Evolutionary conservation across 1,139 yeast species (phyloP).

Genomic region (Taiozyma onychis): DNA sequence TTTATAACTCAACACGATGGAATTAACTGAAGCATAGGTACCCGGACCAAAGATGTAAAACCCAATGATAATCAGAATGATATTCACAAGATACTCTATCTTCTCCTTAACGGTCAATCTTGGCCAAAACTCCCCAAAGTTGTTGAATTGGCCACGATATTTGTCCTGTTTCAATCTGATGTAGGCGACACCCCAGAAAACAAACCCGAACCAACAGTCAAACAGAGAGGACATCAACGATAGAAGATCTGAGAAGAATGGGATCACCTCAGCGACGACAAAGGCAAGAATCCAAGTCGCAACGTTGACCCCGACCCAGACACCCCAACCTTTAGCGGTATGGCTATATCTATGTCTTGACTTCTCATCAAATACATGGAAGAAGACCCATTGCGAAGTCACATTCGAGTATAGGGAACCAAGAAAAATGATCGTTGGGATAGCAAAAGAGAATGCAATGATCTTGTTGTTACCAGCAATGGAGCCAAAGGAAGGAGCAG

Average conservation of each 20-base stretch:
- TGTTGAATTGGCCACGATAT: conserved; percentile 23
- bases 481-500: conserved; percentile 58
- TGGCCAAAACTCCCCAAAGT: conserved; percentile 26
- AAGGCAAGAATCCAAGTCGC: conserved; percentile 49
- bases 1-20: conserved; percentile 44
- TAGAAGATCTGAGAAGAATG: conserved; percentile 53
- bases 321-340: conserved; percentile 46
- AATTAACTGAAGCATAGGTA: conserved; percentile 46
- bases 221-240: conserved; percentile 58
- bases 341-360: conserved; percentile 43
- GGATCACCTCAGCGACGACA: conserved; percentile 56
- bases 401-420: conserved; percentile 53
- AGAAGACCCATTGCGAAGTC: conserved; percentile 45
- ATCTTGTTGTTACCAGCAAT: conserved; percentile 41
- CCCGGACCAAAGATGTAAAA: conserved; percentile 56
- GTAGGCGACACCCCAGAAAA: conserved; percentile 62
- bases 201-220: conserved; percentile 62
- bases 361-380: conserved; percentile 36
- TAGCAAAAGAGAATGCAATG: conserved; percentile 53
- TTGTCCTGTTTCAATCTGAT: conserved; percentile 35
- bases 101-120: conserved; percentile 26
- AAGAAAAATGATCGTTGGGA: conserved; percentile 52
- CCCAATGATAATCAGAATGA: conserved; percentile 40
- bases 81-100: conserved; percentile 33
- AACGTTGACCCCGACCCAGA: conserved; percentile 42